Evolutionary conservation across 352 stramenopile genomes (phyloP).

Genomic region (Thraustochytrium striatum): DNA sequence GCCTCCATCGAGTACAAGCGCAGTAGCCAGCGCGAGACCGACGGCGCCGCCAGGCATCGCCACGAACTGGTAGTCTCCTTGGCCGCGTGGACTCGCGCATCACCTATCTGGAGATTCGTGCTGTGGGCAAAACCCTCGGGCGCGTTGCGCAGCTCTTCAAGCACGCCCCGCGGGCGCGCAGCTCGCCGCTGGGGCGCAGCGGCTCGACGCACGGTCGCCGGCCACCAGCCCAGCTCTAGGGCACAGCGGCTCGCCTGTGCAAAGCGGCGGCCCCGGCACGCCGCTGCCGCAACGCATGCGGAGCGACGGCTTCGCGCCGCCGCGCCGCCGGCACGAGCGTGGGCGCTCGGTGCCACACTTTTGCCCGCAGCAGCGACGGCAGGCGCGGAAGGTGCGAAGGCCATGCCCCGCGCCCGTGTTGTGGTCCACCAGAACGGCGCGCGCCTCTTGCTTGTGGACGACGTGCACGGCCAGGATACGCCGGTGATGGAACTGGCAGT

Average conservation of each 20-base stretch:
- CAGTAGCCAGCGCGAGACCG: background rate
- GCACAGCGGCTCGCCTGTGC: too few relatives aligned
- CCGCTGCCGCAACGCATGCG: too few relatives aligned
- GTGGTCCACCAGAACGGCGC: background rate
- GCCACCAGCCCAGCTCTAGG: too few relatives aligned
- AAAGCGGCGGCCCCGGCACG: too few relatives aligned
- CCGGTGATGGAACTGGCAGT: constrained; percentile 12
- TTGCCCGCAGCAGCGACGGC: too few relatives aligned
- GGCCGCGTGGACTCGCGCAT: constrained; percentile 26
- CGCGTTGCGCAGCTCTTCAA: background rate
- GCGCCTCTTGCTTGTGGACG: constrained; percentile 30
- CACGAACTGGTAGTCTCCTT: background rate
- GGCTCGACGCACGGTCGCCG: too few relatives aligned
- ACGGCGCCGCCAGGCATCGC: background rate
- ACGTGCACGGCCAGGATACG: constrained; percentile 16
- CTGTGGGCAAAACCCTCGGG: background rate
- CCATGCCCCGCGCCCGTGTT: background rate
- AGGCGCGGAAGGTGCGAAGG: too few relatives aligned
- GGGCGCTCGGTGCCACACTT: too few relatives aligned
- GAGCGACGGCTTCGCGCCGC: too few relatives aligned
- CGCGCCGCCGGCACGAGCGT: too few relatives aligned
- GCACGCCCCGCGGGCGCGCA: too few relatives aligned
- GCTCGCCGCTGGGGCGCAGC: too few relatives aligned
- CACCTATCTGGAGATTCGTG: constrained; percentile 31
- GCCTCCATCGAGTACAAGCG: constrained; percentile 19